phyloP scores from a whole-genome alignment of 805 yeast genomes.

The Saccharomyces eubayanus region DNA sequence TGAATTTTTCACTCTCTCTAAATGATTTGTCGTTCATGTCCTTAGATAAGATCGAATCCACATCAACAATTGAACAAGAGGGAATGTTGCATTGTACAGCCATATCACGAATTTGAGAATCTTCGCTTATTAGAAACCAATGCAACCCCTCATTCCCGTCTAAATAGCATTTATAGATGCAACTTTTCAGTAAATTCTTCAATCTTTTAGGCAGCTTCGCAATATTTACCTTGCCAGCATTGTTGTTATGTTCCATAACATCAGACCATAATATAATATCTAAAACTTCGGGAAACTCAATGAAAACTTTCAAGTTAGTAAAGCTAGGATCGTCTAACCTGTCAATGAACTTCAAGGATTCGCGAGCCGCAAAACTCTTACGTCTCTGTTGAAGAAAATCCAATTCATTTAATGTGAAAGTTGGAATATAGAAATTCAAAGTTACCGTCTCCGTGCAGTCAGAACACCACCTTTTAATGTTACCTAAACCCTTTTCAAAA shows the following conservation, averaged over 20 bases:
- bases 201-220: slow-evolving; percentile 42
- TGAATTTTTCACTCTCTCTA: slow-evolving; percentile 19
- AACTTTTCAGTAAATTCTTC: slow-evolving; percentile 48
- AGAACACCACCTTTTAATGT: slow-evolving; percentile 53
- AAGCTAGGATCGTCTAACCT: slow-evolving; percentile 14
- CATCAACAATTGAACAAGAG: slow-evolving; percentile 32
- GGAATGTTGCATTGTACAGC: slow-evolving; percentile 47
- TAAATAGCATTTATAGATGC: slow-evolving; percentile 44
- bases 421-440: slow-evolving; percentile 45
- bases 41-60: slow-evolving; percentile 21
- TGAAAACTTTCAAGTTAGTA: slow-evolving; percentile 22
- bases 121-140: slow-evolving; percentile 62
- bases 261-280: slow-evolving; percentile 22
- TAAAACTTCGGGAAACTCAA: slow-evolving; percentile 41
- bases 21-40: slow-evolving; percentile 20
- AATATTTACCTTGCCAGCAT: slow-evolving; percentile 21
- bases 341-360: slow-evolving; percentile 56
- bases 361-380: slow-evolving; percentile 56
- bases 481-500: slow-evolving; percentile 59
- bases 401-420: slow-evolving; percentile 44
- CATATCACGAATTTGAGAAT: slow-evolving; percentile 44
- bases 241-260: slow-evolving; percentile 11
- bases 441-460: slow-evolving; percentile 20
- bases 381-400: slow-evolving; percentile 49
- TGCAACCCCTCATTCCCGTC: slow-evolving; percentile 31